Evolutionary conservation across 345 rosid genomes (phyloP).

Genomic region (Gossypioides kirkii): DNA sequence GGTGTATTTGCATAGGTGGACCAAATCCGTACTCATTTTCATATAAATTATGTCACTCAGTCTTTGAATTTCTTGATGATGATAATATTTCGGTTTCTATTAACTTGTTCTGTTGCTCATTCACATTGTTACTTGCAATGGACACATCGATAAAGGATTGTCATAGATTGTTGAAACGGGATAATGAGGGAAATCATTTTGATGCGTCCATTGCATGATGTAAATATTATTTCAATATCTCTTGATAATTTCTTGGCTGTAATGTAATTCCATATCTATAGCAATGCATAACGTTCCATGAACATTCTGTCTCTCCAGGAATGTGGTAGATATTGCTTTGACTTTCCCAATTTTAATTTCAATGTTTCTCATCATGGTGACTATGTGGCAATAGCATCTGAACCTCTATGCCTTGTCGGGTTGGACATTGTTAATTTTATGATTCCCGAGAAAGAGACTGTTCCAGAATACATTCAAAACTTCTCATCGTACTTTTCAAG

Average conservation of each 20-base stretch:
- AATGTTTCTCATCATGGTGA: constrained; percentile 73
- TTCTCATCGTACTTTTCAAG: constrained; percentile 51
- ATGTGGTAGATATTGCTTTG: constrained; percentile 16
- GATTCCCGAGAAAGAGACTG: constrained; percentile 35
- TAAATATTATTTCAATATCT: not conserved
- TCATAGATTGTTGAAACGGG: not conserved
- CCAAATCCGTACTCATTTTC: not conserved
- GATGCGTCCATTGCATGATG: no score
- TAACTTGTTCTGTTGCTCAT: not conserved
- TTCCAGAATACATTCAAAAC: constrained; percentile 42
- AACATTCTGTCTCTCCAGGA: constrained; percentile 33
- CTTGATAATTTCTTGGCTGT: not conserved
- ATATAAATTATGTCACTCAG: not conserved
- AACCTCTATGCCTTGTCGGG: constrained; percentile 67
- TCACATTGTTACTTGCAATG: not conserved
- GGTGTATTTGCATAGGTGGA: not conserved
- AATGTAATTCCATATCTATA: not conserved
- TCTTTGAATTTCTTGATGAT: not conserved
- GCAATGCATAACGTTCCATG: not conserved
- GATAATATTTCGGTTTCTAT: not conserved
- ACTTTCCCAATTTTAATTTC: constrained; percentile 61
- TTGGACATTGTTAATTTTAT: constrained; percentile 47
- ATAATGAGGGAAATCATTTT: not conserved
- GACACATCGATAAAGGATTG: not conserved
- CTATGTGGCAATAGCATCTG: constrained; percentile 67